Evolutionary conservation across 371 early-diverging fungal species (phyloP).

Genomic region (Rhizopus sp.): DNA sequence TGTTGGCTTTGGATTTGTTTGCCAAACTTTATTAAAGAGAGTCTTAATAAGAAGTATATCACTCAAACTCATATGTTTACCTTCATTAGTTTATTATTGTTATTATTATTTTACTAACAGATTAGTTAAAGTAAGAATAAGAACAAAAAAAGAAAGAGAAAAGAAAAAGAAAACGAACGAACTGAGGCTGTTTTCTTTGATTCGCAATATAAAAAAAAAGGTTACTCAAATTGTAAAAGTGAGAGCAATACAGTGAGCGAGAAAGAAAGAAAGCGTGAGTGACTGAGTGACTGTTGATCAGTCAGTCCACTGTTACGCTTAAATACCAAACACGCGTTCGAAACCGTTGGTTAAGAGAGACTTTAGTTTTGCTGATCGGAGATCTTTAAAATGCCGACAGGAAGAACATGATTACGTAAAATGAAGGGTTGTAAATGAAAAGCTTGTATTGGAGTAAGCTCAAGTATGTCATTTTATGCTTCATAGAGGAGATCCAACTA

Average conservation of each 20-base stretch:
- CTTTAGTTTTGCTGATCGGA: not conserved
- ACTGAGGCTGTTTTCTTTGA: not conserved
- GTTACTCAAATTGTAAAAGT: not conserved
- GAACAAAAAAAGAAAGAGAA: slow-evolving; percentile 2
- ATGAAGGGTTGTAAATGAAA: too few relatives aligned
- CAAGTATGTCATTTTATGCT: too few relatives aligned
- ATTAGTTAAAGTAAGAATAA: not conserved
- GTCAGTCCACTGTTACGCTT: slow-evolving; percentile 16
- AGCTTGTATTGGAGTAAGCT: too few relatives aligned
- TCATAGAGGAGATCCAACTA: too few relatives aligned
- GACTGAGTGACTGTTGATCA: slow-evolving; percentile 14
- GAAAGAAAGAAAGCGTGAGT: slow-evolving; percentile 6
- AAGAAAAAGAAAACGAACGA: slow-evolving; percentile 4
- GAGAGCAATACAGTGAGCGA: not conserved
- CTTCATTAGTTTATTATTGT: not conserved
- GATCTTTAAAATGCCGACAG: too few relatives aligned
- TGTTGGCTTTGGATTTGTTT: slow-evolving; percentile 93
- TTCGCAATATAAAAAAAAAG: not conserved
- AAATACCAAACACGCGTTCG: slow-evolving; percentile 18
- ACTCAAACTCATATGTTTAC: not conserved
- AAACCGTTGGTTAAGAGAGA: slow-evolving; percentile 17
- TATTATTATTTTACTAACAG: not conserved
- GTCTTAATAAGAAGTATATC: not conserved
- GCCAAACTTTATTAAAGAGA: slow-evolving; percentile 79
- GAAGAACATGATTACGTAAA: too few relatives aligned